These are phyloP conservation scores for Capsicum rhomboideum DNA, from an alignment of 257 asterid genomes.

Conservation along the genomic window DNA sequence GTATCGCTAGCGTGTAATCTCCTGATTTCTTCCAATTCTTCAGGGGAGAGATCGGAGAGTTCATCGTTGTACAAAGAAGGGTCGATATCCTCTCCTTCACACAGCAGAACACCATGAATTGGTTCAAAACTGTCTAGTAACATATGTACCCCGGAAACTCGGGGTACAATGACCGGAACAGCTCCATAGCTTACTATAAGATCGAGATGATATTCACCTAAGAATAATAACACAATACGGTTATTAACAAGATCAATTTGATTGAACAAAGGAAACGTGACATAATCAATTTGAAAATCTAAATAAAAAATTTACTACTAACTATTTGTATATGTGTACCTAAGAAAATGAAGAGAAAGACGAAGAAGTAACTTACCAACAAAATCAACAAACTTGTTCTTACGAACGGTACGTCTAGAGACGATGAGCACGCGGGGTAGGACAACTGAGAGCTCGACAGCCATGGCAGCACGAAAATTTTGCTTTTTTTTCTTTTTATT, in stretches of 20 bases:
- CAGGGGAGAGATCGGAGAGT: constrained; percentile 21
- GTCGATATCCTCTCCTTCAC: constrained; percentile 35
- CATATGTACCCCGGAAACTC: constrained; percentile 27
- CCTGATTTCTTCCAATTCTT: constrained; percentile 60
- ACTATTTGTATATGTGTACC: background rate
- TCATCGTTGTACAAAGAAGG: constrained; percentile 21
- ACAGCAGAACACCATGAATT: constrained; percentile 30
- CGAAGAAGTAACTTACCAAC: constrained; percentile 25
- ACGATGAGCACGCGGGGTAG: constrained; percentile 59
- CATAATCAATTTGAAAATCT: background rate
- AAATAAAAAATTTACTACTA: too few species aligned
- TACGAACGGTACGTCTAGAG: constrained; percentile 56
- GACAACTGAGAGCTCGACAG: constrained; percentile 39
- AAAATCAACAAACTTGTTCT: constrained; percentile 62
- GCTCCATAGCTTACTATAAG: constrained; percentile 36
- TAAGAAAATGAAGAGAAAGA: background rate
- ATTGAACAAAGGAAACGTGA: too few species aligned
- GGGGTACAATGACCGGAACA: constrained; percentile 25
- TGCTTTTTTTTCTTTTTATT: background rate
- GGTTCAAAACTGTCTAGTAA: constrained; percentile 29
- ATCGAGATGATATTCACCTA: constrained; percentile 34
- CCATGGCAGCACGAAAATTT: constrained; percentile 11
- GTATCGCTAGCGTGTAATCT: constrained; percentile 64
- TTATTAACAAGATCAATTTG: too few species aligned
- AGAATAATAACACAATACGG: background rate